phyloP scores from a whole-genome alignment of 352 stramenopile species.

The Elongisporangium undulatum region DNA sequence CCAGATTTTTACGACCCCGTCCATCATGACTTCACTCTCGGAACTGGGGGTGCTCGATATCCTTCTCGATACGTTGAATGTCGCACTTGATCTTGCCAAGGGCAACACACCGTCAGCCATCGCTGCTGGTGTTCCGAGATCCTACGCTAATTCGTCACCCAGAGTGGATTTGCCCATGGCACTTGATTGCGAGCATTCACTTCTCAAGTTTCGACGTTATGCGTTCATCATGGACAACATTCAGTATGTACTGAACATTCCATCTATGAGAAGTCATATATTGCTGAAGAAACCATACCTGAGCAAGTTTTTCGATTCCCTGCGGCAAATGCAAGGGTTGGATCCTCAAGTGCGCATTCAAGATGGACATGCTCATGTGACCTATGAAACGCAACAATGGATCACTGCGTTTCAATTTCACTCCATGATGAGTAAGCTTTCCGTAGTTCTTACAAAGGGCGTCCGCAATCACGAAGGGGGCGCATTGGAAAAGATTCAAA shows the following conservation, averaged over 20 bases:
- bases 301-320: conserved; percentile 63
- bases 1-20: conserved; percentile 93
- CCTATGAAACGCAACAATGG: conserved; percentile 94
- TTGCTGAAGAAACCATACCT: conserved; percentile 51
- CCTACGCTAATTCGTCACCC: background rate
- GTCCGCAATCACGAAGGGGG: conserved; percentile 50
- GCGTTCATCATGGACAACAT: conserved; percentile 92
- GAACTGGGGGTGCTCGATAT: conserved; percentile 66
- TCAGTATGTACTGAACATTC: conserved; percentile 94
- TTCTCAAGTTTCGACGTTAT: conserved; percentile 92
- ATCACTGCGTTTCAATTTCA: conserved; percentile 92
- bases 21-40: conserved; percentile 68
- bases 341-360: conserved; percentile 75
- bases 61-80: conserved; percentile 73
- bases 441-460: conserved; percentile 56
- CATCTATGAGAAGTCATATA: conserved; percentile 57
- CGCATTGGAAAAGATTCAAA: conserved; percentile 33
- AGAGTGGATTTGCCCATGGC: conserved; percentile 9
- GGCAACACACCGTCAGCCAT: conserved; percentile 25
- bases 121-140: conserved; percentile 2
- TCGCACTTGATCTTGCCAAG: conserved; percentile 67
- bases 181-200: conserved; percentile 88
- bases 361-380: conserved; percentile 86
- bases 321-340: conserved; percentile 75
- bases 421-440: conserved; percentile 58